phyloP scores from a whole-genome alignment of 352 stramenopile species.

The Phytophthora vignae region DNA sequence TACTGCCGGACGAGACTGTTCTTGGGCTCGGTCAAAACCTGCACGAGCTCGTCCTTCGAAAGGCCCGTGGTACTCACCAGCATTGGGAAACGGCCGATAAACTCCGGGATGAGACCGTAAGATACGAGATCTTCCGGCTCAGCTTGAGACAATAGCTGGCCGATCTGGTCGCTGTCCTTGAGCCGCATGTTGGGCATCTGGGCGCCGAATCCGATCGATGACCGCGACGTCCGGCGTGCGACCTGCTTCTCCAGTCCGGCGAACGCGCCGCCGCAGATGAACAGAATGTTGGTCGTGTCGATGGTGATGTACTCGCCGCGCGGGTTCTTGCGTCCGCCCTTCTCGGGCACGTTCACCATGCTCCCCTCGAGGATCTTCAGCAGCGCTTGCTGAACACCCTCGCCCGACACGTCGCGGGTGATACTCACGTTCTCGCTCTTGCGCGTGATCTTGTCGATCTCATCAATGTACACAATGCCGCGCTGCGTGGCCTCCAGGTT shows the following conservation, averaged over 20 bases:
- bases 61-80: slow-evolving; percentile 96
- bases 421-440: slow-evolving; percentile 93
- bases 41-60: slow-evolving; percentile 92
- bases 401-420: slow-evolving; percentile 97
- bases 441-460: slow-evolving; percentile 98
- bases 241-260: slow-evolving; percentile 96
- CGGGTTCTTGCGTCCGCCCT: slow-evolving; percentile 96
- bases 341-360: slow-evolving; percentile 98
- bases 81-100: slow-evolving; percentile 97
- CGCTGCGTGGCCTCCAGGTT: slow-evolving; percentile 96
- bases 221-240: slow-evolving; percentile 90
- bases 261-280: slow-evolving; percentile 98
- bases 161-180: slow-evolving; percentile 86
- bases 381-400: slow-evolving; percentile 98
- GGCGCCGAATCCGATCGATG: slow-evolving; percentile 98
- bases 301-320: slow-evolving; percentile 97
- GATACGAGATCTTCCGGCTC: slow-evolving; percentile 97
- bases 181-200: slow-evolving; percentile 90
- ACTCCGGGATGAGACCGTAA: slow-evolving; percentile 99
- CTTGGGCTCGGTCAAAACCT: slow-evolving; percentile 97
- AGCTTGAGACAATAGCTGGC: slow-evolving; percentile 92
- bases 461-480: slow-evolving; percentile 99
- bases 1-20: slow-evolving; percentile 99
- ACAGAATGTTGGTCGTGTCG: slow-evolving; percentile 99
- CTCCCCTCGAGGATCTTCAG: slow-evolving; percentile 99